Evolutionary conservation across 306 rosid genomes (phyloP).

Genomic region (Casuarina glauca): DNA sequence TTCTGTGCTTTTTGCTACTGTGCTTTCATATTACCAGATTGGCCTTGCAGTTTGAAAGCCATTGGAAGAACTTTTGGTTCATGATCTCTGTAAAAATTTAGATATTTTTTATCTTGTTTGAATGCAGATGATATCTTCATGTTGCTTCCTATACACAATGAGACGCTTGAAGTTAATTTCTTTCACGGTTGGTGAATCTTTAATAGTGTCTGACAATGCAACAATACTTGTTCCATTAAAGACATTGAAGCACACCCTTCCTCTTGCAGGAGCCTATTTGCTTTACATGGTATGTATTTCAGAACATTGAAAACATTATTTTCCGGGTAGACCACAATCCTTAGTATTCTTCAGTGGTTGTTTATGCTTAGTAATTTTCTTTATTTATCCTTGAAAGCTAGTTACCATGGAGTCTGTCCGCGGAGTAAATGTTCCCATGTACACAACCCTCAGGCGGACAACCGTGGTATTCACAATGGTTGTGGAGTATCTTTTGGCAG

Average conservation of each 20-base stretch:
- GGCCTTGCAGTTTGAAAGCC: conserved; percentile 26
- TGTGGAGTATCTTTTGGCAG: conserved; percentile 69
- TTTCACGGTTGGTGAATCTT: conserved; percentile 60
- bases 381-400: conserved; percentile 73
- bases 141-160: conserved; percentile 66
- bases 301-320: conserved; percentile 7
- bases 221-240: conserved; percentile 61
- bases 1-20: background rate
- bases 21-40: conserved; percentile 1
- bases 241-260: conserved; percentile 79
- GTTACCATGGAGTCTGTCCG: conserved; percentile 95
- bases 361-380: conserved; percentile 27
- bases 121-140: conserved; percentile 80
- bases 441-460: conserved; percentile 91
- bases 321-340: background rate
- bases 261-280: conserved; percentile 85
- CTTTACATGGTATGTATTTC: conserved; percentile 75
- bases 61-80: background rate
- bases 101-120: conserved; percentile 18
- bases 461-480: conserved; percentile 93
- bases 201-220: conserved; percentile 44
- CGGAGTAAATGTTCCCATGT: conserved; percentile 99
- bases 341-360: conserved; percentile 13
- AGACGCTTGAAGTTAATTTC: conserved; percentile 75
- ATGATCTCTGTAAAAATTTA: conserved; percentile 12